Evolutionary conservation across 352 stramenopile genomes (phyloP).

Genomic region (Thraustotheca clavata): DNA sequence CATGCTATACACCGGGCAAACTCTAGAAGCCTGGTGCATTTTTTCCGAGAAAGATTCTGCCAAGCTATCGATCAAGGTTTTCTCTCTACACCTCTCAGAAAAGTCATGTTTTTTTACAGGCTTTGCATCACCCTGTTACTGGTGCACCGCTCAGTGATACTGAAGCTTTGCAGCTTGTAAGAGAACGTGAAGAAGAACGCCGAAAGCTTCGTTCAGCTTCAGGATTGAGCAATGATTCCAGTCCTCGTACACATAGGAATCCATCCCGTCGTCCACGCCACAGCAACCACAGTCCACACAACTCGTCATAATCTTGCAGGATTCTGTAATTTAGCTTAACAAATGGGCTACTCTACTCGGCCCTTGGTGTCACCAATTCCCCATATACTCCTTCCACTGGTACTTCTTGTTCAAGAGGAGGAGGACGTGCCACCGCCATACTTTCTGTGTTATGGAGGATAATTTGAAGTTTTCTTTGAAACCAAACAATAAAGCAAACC

Average conservation of each 20-base stretch:
- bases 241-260: background rate
- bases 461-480: constrained; percentile 6
- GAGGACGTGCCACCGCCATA: background rate
- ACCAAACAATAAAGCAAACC: constrained; percentile 20
- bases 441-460: constrained; percentile 5
- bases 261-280: background rate
- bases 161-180: background rate
- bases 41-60: constrained; percentile 62
- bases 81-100: no score
- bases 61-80: constrained; percentile 79
- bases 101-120: background rate
- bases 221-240: background rate
- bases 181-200: constrained; percentile 9
- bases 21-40: constrained; percentile 67
- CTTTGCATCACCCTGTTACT: constrained; percentile 8
- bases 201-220: background rate
- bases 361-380: no score
- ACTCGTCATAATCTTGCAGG: no score
- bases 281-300: no score
- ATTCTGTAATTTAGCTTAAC: no score
- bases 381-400: no score
- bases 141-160: background rate
- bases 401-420: no score
- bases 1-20: constrained; percentile 51
- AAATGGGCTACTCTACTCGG: no score